Evolutionary conservation across 139 green algal species (phyloP), one percentile per base, ranked within the genome.

Genomic region (Coelastrella sp.): DNA sequence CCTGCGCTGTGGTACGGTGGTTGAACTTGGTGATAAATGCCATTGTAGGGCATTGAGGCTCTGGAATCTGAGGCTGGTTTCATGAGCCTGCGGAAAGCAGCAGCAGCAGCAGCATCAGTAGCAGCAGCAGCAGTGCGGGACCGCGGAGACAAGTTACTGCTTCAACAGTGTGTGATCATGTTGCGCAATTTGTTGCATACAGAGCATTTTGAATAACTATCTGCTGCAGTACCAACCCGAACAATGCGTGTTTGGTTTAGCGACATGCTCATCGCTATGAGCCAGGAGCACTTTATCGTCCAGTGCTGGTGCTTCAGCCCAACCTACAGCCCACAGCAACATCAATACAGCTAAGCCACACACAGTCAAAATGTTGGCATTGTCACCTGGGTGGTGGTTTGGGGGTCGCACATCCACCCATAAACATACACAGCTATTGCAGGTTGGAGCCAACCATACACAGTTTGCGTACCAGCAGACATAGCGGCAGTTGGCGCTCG

Each of bases 41-140:
- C 75, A 11, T 14, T 65, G 77, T 66, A 65, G 4, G 77, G 77
- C 11, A 83, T 32, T 20, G 4, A 1, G 13, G 32, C 54, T 57
- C 60, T 14, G 4, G 60, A 32, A 11, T 83, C 77, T 14, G 54
- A 14, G 11, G 7, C 11, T 47, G 60, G 59, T 17, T 20, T 19
- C 77, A 83, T 7, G 77, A 83, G 58, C 77, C 77, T 83, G 77
- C 32, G 32, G 32, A 47, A 47, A 47, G 32, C 32, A 47, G 32
- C 32, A 47, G 32, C 32, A 47, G 32, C 32, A 47, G 17, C 89
- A 23, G 91, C 95, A 82, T 96, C 95, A 6, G 93, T 90, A 47
- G 32, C 32, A 47, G 17, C 89, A 23, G 91, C 95, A 82, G 96
- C 95, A 6, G 93, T 90, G 92, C 96, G 96, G 61, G 91, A 90